Evolutionary conservation across 768 basidiomycete genomes (phyloP), one percentile per base, ranked within the genome.

Genomic region (Obba rivulosa): DNA sequence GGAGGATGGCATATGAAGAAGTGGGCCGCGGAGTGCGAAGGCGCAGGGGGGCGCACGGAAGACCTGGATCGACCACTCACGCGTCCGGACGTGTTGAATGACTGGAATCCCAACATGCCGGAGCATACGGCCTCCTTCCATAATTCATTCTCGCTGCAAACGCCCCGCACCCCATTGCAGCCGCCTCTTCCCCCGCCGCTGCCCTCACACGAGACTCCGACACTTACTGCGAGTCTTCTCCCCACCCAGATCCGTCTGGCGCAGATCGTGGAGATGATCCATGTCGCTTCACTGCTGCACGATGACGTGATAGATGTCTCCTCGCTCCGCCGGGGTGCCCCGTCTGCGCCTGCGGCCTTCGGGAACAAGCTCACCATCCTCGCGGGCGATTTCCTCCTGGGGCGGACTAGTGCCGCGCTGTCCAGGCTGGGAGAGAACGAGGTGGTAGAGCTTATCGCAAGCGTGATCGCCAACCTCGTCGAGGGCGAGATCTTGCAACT

Each of bases 261-360:
- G 3, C 92, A 95, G 60, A 94, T 99, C 38, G 84, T 92, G 45
- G 96, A 99, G 65, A 96, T 98, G 92, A 89, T 99, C 41, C 92
- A 98, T 63, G 87, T 97, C 52, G 94, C 96, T 21, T 93, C 88
- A 3, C 75, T 92, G 9, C 72, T 99, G 16, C 95, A 98, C 64
- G 91, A 98, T 72, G 86, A 87, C 58, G 92, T 98, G 45, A 79
- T 87, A 50, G 87, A 91, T 70, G 67, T 68, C 52, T 80, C 87
- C 1, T 72, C 83, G 8, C 77, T 91, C 5, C 83, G 93, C 5
- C 76, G 94, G 0, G 76, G 79, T 11, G 71, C 72, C 3, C 76
- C 83, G 18, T 79, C 80, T 18, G 90, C 90, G 0, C 83, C 87
- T 0, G 75, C 78, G 2, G 77, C 81, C 1, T 92, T 92, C 60